Evolutionary conservation across 2,329 filamentous ascomycete species (phyloP), one percentile per base, ranked within the genome.

Genomic region (Phoma sp.): DNA sequence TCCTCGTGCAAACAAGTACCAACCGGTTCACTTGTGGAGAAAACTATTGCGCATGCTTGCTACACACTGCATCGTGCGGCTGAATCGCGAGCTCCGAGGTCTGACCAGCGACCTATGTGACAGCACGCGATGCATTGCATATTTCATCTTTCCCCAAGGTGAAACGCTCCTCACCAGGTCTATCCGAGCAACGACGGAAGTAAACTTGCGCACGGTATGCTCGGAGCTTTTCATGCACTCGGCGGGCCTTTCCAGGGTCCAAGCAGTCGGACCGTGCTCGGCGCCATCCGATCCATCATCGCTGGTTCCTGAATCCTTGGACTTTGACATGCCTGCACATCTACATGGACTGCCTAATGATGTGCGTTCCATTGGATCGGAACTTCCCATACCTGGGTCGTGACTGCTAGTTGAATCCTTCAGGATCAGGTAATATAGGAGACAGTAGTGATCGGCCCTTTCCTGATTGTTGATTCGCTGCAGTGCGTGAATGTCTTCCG

Each of bases 241-340:
- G 10, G 4, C 13, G 32, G 7, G 32, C 32, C 30, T 22, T 11
- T 13, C 9, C 38, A 46, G 44, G 39, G 27, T 54, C 39, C 39
- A 39, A 24, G 43, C 30, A 54, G 40, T 54, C 45, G 45, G 45
- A 40, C 45, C 51, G 47, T 32, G n/a, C 47, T 33, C 42, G 35
- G 32, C 32, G 22, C 47, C 33, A 38, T 36, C 40, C 32, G 47
- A 22, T 22, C 8, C 35, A n/a, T 27, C 40, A 11, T 33, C 37
- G 49, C 50, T 42, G 27, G 32, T 36, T 32, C 27, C 27, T 29
- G 27, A 29, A 29, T 29, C 27, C 39, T 18, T 48, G 11, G 25
- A 14, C 38, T 25, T 6, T 35, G 30, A 29, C 3, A 6, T 29
- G 7, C 18, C 41, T 33, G 40, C 35, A 51, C 4, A 7, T 44